Evolutionary conservation across 1,284 basidiomycete genomes (phyloP).

Genomic region (Cutaneotrichosporon sp.): DNA sequence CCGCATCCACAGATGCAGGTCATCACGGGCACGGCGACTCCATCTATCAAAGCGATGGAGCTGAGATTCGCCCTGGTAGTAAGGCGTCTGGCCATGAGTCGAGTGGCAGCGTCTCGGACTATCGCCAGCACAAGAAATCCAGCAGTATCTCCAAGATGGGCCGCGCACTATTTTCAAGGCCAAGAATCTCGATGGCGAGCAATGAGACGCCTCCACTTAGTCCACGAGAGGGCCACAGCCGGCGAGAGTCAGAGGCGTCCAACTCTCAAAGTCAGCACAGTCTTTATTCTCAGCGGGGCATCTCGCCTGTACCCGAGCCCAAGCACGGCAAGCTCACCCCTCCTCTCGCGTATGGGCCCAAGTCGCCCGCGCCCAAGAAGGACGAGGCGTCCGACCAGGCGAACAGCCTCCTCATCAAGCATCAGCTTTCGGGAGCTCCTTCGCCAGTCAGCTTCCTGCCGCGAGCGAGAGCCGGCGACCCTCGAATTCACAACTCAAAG

Average conservation of each 20-base stretch:
- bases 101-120: slow-evolving; percentile 15
- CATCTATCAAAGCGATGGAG: not conserved
- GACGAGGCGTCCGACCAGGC: slow-evolving; percentile 7
- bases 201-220: not conserved
- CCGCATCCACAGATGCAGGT: not conserved
- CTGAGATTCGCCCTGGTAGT: not conserved
- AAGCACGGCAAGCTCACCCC: not conserved
- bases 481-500: slow-evolving; percentile 60
- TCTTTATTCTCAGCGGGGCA: not conserved
- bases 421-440: slow-evolving; percentile 32
- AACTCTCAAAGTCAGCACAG: slow-evolving; percentile 1
- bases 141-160: slow-evolving; percentile 39
- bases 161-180: slow-evolving; percentile 19
- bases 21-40: not conserved
- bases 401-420: slow-evolving; percentile 34
- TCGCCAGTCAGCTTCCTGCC: slow-evolving; percentile 56
- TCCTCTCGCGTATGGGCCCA: not conserved
- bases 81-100: not conserved
- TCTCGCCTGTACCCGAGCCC: not conserved
- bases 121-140: slow-evolving; percentile 31
- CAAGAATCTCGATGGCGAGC: not conserved
- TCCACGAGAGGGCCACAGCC: not conserved
- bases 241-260: not conserved
- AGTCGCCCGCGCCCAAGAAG: not conserved
- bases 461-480: slow-evolving; percentile 55